Conservation (phyloP, 2,329 filamentous ascomycete species). For the Waltergamsia citrina region DNA sequence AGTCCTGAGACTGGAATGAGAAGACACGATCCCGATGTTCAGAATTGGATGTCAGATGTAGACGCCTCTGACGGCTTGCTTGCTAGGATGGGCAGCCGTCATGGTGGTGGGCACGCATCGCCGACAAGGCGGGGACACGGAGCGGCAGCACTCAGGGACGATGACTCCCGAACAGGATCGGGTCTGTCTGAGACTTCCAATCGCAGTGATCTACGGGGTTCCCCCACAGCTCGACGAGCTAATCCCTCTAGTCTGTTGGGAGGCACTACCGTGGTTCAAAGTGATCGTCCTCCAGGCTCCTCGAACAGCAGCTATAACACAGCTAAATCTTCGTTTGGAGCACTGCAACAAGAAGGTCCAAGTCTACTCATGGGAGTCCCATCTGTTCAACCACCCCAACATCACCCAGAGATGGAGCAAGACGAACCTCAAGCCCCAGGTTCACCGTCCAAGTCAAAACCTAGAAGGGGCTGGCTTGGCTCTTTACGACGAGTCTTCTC, state of each 20-base stretch:
- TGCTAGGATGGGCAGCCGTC: conserved; percentile 27
- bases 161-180: conserved; percentile 44
- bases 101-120: conserved; percentile 22
- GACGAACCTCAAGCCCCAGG: conserved; percentile 29
- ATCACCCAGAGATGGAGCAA: not conserved
- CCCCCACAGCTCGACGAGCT: not conserved
- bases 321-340: conserved; percentile 41
- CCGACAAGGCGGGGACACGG: conserved; percentile 28
- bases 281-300: conserved; percentile 26
- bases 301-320: conserved; percentile 37
- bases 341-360: conserved; percentile 44
- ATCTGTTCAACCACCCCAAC: conserved; percentile 5
- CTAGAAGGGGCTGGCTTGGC: conserved; percentile 55
- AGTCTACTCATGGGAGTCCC: conserved; percentile 27
- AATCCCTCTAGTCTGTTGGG: conserved; percentile 15
- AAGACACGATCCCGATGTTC: conserved; percentile 40
- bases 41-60: conserved; percentile 47
- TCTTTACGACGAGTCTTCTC: conserved; percentile 55
- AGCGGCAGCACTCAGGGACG: conserved; percentile 22
- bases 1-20: conserved; percentile 25
- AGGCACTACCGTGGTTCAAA: conserved; percentile 15
- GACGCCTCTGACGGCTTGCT: conserved; percentile 45
- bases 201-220: not conserved
- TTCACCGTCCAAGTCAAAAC: conserved; percentile 48
- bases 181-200: conserved; percentile 42